Evolutionary conservation across 2,329 filamentous ascomycete species (phyloP), one percentile per base, ranked within the genome.

Genomic region (Xylaria sp.): DNA sequence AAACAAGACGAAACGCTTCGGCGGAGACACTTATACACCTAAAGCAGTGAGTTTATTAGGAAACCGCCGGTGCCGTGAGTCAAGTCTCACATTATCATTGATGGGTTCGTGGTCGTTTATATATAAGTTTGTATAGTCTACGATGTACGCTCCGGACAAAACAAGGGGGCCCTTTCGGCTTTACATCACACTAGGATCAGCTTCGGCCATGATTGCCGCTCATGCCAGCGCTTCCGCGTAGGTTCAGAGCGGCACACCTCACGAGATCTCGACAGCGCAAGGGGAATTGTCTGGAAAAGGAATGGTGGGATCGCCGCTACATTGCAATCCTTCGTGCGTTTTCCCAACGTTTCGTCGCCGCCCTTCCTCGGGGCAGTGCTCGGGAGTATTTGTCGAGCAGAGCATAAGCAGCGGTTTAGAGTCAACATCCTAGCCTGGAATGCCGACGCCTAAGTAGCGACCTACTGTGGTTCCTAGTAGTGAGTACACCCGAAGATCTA

Each of bases 201-300:
- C 36, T 39, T 20, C 27, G 42, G 7, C 38, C 36, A 58, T 53
- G 45, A 22, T 47, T 49, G 39, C 29, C 27, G 27, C 47, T 56
- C 22, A 25, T 42, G 13, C 54, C 10, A 44, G 45, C 42, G 11
- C 4, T 39, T 63, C 53, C 20, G 53, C 22, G 51, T 44, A 15
- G 22, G 33, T 45, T 45, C 22, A 51, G 42, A 42, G 55, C 31
- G 39, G 47, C 20, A 54, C 29, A 39, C 7, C 61, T 50, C 55
- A 60, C 60, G 49, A 60, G 61, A 56, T 39, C 39, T 58, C 49
- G n/a, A 51, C 6, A n/a, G 55, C 27, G 44, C 51, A 56, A 38
- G 54, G 36, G 36, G 64, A 25, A 17, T 47, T 63, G 49, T 47
- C 64, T 63, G 27, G 42, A 66, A 66, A 45, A 15, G 60, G 64